Evolutionary conservation across 345 rosid species (phyloP).

Genomic region (Arabidopsis suecica): DNA sequence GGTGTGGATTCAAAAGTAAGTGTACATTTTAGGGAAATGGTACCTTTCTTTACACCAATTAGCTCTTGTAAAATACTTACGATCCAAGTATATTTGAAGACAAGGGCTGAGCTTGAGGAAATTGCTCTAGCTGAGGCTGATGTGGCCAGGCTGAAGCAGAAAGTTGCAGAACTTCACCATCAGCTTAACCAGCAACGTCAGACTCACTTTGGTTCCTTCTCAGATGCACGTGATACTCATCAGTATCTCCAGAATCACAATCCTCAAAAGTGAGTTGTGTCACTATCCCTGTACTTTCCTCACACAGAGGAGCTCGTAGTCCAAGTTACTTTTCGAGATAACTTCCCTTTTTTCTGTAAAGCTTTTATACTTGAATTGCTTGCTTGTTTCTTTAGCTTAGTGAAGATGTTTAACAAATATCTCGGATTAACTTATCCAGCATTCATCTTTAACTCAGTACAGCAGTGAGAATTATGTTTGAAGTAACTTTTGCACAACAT

Average conservation of each 20-base stretch:
- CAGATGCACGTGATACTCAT: constrained; percentile 77
- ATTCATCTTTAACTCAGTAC: not conserved
- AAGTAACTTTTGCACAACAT: constrained; percentile 13
- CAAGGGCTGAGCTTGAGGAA: constrained; percentile 99
- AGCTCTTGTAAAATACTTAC: constrained; percentile 37
- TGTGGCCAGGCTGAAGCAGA: constrained; percentile 98
- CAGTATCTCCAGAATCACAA: constrained; percentile 79
- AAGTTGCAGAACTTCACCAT: constrained; percentile 97
- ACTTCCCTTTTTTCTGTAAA: constrained; percentile 12
- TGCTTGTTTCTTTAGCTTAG: constrained; percentile 18
- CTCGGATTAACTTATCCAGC: constrained; percentile 9
- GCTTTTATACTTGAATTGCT: constrained; percentile 2
- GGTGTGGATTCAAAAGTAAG: constrained; percentile 94
- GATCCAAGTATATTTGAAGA: constrained; percentile 61
- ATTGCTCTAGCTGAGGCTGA: constrained; percentile 99
- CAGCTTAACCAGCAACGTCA: constrained; percentile 98
- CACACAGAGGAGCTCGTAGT: constrained; percentile 5
- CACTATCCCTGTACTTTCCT: constrained; percentile 20
- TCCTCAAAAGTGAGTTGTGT: constrained; percentile 76
- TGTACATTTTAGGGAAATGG: constrained; percentile 33
- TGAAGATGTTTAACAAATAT: constrained; percentile 22
- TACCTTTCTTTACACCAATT: constrained; percentile 13
- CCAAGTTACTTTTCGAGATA: constrained; percentile 11
- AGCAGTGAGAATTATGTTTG: constrained; percentile 9
- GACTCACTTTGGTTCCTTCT: constrained; percentile 76